Base-by-base conservation (phyloP, 495 filamentous ascomycete genomes). In the Podospora bellae-mahoneyi region DNA sequence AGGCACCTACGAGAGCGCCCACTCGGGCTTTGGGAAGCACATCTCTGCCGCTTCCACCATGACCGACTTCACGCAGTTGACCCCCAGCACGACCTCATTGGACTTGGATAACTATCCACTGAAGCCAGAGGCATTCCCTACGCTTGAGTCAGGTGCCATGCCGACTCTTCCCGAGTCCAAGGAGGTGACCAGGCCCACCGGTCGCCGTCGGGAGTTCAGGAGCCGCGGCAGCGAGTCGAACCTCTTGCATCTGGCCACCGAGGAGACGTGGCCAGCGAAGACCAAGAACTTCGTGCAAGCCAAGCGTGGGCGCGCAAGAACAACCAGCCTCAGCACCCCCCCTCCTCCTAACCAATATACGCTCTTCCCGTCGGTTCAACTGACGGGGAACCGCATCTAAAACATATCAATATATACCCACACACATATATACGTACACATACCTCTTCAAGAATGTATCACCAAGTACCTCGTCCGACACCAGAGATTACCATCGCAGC, bases 1-100 rank as follows among this genome's bases (percentile, higher is more conserved):
- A 4, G 72, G 72, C 54, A 82, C 78, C 15, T 57, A 73, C 26
- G 74, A 75, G 16, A 76, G 73, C 72, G 64, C 5, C 53, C 69
- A 64, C 53, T 73, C 73, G 1, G 69, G 68, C 6, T 81, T 78
- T 48, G 80, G 80, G 62, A 80, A 81, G 32, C 81, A 84, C 70
- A 73, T 75, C 57, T 84, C 82, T 28, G 77, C 78, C 1, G 73
- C 77, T 3, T 83, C 81, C 16, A 77, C 76, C 3, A 78, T 77
- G 28, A 82, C 81, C 1, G 79, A 79, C 56, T 77, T 76, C 55
- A 82, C 78, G 23, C 81, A 81, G 18, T 69, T 79, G 70, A 83
- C 81, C 5, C 69, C 73, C 19, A 84, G 81, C 73, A 81, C 78
- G 32, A 73, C 69, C 44, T 83, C 81, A 26, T 71, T 78, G 27